Evolutionary conservation across 768 basidiomycete species (phyloP), one percentile per base, ranked within the genome.

Genomic region (Calocera viscosa): DNA sequence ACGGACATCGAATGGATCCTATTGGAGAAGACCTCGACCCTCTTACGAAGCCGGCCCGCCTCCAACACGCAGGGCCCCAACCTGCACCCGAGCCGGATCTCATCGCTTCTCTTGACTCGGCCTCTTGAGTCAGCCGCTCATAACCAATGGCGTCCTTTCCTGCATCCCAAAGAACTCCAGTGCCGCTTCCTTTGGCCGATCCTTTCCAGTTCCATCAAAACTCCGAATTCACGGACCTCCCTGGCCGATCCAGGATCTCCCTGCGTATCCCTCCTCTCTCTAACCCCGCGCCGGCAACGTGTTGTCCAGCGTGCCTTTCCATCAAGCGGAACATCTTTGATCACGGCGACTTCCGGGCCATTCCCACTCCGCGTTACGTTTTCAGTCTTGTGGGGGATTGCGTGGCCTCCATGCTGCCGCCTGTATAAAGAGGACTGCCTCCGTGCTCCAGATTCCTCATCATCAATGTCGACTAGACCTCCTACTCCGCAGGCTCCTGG

Each of bases 391-490:
- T 19, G 53, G 53, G 53, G 53, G 53, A 32, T 26, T 16, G 30
- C 53, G 53, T 60, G 53, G 24, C 30, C 26, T 60, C 53, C 53
- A 60, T 60, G 53, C 26, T 26, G 53, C 30, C 24, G 14, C 14
- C 53, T 32, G 53, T 60, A 60, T 60, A 60, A 60, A 60, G 53
- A 60, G 53, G 53, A 60, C 53, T 60, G 53, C 53, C 24, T 60
- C 53, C 53, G 53, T 19, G 53, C 26, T 2, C 53, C 26, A 60
- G 3, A 22, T 26, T 26, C 53, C 11, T 60, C 53, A 60, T 32
- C 24, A 32, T 22, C 53, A 16, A 60, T 60, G 53, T 28, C 53
- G 16, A 16, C 53, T 19, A 5, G 22, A 49, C 49, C 24, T 10
- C 24, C 53, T 32, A 12, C 30, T 26, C 7, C 14, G 2, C 53